Base-by-base conservation (phyloP, 2,329 filamentous ascomycete species). In the Beauveria sp. region DNA sequence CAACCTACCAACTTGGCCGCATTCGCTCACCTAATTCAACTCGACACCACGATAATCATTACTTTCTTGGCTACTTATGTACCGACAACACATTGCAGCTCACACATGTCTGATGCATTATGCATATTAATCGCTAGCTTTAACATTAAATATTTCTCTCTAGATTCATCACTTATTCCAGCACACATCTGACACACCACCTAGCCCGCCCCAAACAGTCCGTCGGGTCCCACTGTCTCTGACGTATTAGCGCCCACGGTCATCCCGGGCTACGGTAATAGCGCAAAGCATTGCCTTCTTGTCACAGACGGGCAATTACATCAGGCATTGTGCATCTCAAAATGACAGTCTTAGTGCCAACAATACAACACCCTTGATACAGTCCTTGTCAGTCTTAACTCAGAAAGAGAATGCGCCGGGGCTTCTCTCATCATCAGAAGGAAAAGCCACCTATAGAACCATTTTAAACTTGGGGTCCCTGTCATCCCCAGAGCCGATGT, bases 391-490 rank as follows among this genome's bases (percentile, higher is more conserved):
- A 31, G 31, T 31, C 31, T 12, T 10, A 31, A 12, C 12, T 10
- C 31, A 31, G 31, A 31, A 12, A 31, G 9, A 31, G 31, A 31
- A 31, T 31, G 31, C 31, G 31, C 10, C 3, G 3, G 9, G n/a
- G 43, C 43, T 18, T 6, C 14, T 16, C 34, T 16, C 5, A 12
- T 16, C 34, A 24, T 38, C 9, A 3, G 9, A 26, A n/a, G 45
- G 5, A 58, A 28, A 22, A 2, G n/a, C 16, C 16, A 14, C 26
- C 43, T 71, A 88, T 66, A 88, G 66, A 9, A 88, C 77, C 77
- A 88, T 79, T 64, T 76, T 80, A 66, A 88, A 88, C 2, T 75
- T 71, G 0, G 86, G 86, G 64, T 88, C 84, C 26, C 86, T 76
- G 66, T 89, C 87, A 67, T 89, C 86, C 0, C 81, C 83, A 63